Base-by-base conservation (phyloP, 2,329 filamentous ascomycete genomes). In the Cordyceps cicadae region DNA sequence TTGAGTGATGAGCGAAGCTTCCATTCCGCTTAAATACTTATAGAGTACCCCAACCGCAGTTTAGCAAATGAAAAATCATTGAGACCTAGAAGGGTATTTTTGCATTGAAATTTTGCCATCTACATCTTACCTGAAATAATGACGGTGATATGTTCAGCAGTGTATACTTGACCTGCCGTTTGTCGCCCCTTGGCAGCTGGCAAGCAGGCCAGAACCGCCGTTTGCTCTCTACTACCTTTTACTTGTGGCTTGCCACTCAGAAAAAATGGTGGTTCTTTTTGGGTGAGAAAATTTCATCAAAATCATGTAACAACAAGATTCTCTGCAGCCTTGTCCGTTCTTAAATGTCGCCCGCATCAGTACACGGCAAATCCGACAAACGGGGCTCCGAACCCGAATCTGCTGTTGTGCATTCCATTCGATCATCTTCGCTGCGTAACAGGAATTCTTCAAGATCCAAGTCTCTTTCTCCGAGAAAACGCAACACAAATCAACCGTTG, bases 401-500 rank as follows among this genome's bases (percentile, higher is more conserved):
- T 14, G 48, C 60, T 5, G 24, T 34, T 14, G 58, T 55, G 32
- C 45, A 50, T 21, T 60, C 43, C 8, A 49, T 54, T 24, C 34
- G 48, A 21, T 57, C 51, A 29, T 62, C 56, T 7, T 56, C 57
- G 8, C 17, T 53, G 19, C 21, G 54, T 14, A 24, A 43, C 9
- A 53, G 57, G 5, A 39, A 53, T 14, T 54, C 39, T 17, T 63
- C 65, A 14, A 68, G 72, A 55, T 67, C 74, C 45, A 70, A 69
- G 19, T 74, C 75, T 2, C 67, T 70, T 2, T 75, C 77, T 4
- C 72, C 71, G 5, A 70, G 67, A 45, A 71, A 74, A 57, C 69
- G 71, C 2, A 66, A 67, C 21, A 59, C 65, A 19, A 70, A 74
- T 21, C 72, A 76, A 50, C 74, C 74, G 2, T 69, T 81, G 21